phyloP scores from a whole-genome alignment of 176 grass and related monocot genomes.

The Avena atlantica region DNA sequence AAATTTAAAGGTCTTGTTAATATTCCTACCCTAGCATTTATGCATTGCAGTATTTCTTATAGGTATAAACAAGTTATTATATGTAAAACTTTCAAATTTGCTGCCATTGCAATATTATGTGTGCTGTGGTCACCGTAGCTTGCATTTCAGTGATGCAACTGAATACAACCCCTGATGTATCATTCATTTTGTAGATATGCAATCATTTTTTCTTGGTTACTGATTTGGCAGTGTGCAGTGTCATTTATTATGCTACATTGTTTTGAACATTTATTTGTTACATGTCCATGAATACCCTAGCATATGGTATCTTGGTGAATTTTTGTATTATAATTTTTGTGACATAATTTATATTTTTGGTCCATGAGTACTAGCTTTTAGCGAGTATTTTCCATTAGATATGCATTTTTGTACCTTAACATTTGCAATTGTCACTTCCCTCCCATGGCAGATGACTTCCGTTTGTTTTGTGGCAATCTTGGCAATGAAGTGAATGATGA shows the following conservation, averaged over 20 bases:
- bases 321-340: too few species aligned
- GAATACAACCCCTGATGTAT: background rate
- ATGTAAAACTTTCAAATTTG: background rate
- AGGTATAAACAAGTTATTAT: background rate
- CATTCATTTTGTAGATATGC: background rate
- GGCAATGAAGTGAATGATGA: constrained; percentile 96
- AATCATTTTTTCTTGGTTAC: background rate
- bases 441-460: constrained; percentile 73
- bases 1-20: background rate
- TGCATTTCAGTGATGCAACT: background rate
- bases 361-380: background rate
- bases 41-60: background rate
- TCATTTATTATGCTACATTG: background rate
- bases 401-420: background rate
- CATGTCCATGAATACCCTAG: background rate
- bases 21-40: background rate
- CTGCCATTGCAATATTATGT: background rate
- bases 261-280: background rate
- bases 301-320: background rate
- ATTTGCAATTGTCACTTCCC: constrained; percentile 7
- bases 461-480: constrained; percentile 87
- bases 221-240: background rate
- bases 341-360: too few species aligned
- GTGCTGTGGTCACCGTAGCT: background rate
- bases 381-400: constrained; percentile 15